Percentiles rank a stretch among this genome's conserved stretches.
phyloP scores from a whole-genome alignment of 2,329 filamentous ascomycete genomes.

The Aureobasidium subglaciale region DNA sequence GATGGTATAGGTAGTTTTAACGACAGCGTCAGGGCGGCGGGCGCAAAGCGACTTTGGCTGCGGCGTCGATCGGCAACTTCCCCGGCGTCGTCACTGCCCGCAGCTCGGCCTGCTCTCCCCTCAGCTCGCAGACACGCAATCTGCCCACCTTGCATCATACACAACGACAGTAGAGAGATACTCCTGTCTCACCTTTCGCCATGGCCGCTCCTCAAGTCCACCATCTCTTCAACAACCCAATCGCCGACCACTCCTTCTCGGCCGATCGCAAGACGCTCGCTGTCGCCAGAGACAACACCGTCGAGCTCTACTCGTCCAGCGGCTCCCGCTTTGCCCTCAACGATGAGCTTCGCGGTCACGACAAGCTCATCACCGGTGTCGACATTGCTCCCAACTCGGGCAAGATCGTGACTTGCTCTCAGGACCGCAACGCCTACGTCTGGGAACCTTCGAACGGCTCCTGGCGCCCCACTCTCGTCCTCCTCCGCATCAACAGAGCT shows the following conservation, averaged over 20 bases:
- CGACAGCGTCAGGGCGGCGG: background rate
- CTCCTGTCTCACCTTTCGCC: constrained; percentile 64
- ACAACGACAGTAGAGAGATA: constrained; percentile 88
- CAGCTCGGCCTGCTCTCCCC: background rate
- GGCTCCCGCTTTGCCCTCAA: constrained; percentile 74
- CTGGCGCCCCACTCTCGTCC: constrained; percentile 94
- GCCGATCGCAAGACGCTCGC: constrained; percentile 82
- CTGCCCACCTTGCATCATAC: background rate
- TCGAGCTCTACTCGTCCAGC: constrained; percentile 75
- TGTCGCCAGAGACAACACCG: constrained; percentile 79
- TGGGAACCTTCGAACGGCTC: constrained; percentile 83
- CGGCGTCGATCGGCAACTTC: background rate
- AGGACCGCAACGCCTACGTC: constrained; percentile 95
- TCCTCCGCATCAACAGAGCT: constrained; percentile 92
- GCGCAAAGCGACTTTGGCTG: too few relatives aligned
- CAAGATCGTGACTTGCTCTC: constrained; percentile 94
- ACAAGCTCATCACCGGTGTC: constrained; percentile 93
- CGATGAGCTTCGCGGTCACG: constrained; percentile 91
- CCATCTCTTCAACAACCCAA: constrained; percentile 92
- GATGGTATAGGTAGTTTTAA: background rate
- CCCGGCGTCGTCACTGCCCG: constrained; percentile 10
- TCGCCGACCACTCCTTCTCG: constrained; percentile 97
- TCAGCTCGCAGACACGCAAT: background rate
- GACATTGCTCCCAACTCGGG: constrained; percentile 88
- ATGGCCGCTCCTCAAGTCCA: constrained; percentile 90